Base-by-base conservation (phyloP, 345 rosid genomes). In the Odontarrhena argentea region DNA sequence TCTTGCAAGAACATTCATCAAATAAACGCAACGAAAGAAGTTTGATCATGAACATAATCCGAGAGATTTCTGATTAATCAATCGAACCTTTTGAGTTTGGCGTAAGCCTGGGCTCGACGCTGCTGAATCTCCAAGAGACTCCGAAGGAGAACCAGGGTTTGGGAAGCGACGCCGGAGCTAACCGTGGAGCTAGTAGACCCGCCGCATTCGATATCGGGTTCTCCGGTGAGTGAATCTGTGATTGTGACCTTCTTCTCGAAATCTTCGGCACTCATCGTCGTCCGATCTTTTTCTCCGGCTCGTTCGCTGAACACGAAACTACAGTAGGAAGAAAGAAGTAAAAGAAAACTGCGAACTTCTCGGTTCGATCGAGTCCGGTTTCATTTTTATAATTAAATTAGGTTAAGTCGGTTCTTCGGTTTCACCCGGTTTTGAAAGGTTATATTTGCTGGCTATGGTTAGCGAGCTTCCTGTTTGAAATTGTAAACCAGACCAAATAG, bases 91-190 rank as follows among this genome's bases (percentile, higher is more conserved):
- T 84, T 93, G 74, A 90, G 96, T 48, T 69, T 83, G 61, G 90
- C 80, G 71, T 93, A 93, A 63, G 97, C 96, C 73, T 73, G 86
- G 43, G 98, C 97, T 74, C 98, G 81, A 28, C 97, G 88, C 77
- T 83, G 83, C 83, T 93, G 98, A 61, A 88, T 70, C 18, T 73
- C 78, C 18, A 90, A 85, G 76, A 93, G 73, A 45, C 75, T 64
- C 63, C 87, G 88, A 46, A 90, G 98, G 71, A 84, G 67, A 49
- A 37, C 52, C 15, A 88, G 71, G 61, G 80, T 81, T 63, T 67
- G 71, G 2, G 80, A 71, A 37, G 74, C 57, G 13, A 56, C 50
- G 70, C 57, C 50, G 65, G 60, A 41, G 3, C 25, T 28, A 0
- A 25, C 42, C 9, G 51, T 40, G 14, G 66, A 58, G 10, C 32